Percentiles rank a stretch among this genome's conserved stretches.
phyloP scores from a whole-genome alignment of 2,329 filamentous ascomycete species.

The Apiospora arundinis region DNA sequence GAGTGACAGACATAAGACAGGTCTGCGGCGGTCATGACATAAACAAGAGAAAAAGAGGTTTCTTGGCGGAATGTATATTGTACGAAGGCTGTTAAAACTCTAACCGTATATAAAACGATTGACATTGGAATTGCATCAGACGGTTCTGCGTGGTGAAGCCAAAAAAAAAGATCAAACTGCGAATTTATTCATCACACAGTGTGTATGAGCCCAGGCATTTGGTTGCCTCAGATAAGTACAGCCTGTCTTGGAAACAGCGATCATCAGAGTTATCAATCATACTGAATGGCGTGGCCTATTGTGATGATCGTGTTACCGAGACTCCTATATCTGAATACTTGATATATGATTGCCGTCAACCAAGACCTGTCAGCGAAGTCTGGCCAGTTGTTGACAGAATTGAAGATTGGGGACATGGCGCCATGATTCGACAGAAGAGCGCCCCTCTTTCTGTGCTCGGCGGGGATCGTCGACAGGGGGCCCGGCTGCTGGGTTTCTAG shows the following conservation, averaged over 20 bases:
- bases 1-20: background rate
- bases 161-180: background rate
- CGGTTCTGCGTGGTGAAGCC: background rate
- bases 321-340: background rate
- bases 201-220: background rate
- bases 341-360: background rate
- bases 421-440: background rate
- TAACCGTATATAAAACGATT: background rate
- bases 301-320: background rate
- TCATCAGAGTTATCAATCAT: slow-evolving; percentile 1
- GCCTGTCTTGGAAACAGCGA: too few species aligned
- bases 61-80: background rate
- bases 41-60: background rate
- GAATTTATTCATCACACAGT: slow-evolving; percentile 13
- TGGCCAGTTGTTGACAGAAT: background rate
- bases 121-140: slow-evolving; percentile 10
- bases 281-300: background rate
- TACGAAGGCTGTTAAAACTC: background rate
- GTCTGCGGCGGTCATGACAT: background rate
- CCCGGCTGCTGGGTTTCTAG: background rate
- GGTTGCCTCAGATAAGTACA: slow-evolving; percentile 9
- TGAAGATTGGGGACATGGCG: background rate
- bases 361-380: background rate
- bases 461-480: slow-evolving; percentile 12
- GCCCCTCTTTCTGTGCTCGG: background rate